Conservation (phyloP, 2,329 filamentous ascomycete species). For the Colletotrichum melonis region DNA sequence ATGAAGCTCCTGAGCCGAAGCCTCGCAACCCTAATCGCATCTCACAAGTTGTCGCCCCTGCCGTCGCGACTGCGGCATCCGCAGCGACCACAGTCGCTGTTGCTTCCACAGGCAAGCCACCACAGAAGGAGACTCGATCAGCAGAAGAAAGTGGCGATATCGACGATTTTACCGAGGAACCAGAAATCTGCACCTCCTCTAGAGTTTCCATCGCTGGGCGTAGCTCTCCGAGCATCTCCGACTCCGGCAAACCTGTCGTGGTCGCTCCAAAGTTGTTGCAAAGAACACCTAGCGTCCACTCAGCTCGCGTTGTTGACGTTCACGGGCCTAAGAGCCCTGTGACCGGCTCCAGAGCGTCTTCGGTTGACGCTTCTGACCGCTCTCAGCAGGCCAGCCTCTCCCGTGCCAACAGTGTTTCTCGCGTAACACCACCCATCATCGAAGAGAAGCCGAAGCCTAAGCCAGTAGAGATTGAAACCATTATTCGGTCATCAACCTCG, state of each 20-base stretch:
- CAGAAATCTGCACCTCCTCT: slow-evolving; percentile 67
- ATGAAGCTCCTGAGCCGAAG: slow-evolving; percentile 23
- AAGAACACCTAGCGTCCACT: slow-evolving; percentile 63
- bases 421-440: slow-evolving; percentile 50
- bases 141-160: slow-evolving; percentile 59
- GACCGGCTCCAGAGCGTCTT: slow-evolving; percentile 59
- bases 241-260: slow-evolving; percentile 53
- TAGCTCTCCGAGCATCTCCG: slow-evolving; percentile 61
- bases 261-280: slow-evolving; percentile 51
- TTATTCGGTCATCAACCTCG: slow-evolving; percentile 29
- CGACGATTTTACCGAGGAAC: slow-evolving; percentile 62
- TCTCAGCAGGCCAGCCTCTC: slow-evolving; percentile 53
- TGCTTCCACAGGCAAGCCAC: neutral
- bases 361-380: slow-evolving; percentile 57
- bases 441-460: slow-evolving; percentile 49
- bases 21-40: slow-evolving; percentile 33
- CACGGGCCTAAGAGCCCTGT: slow-evolving; percentile 62
- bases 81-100: slow-evolving; percentile 11
- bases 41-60: slow-evolving; percentile 14
- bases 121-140: neutral
- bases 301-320: slow-evolving; percentile 69
- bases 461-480: slow-evolving; percentile 37
- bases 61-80: slow-evolving; percentile 5
- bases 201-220: slow-evolving; percentile 66
- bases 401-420: slow-evolving; percentile 51